Evolutionary conservation across 441 rosid species (phyloP), one percentile per base, ranked within the genome.

Genomic region (Jatropha podagrica): DNA sequence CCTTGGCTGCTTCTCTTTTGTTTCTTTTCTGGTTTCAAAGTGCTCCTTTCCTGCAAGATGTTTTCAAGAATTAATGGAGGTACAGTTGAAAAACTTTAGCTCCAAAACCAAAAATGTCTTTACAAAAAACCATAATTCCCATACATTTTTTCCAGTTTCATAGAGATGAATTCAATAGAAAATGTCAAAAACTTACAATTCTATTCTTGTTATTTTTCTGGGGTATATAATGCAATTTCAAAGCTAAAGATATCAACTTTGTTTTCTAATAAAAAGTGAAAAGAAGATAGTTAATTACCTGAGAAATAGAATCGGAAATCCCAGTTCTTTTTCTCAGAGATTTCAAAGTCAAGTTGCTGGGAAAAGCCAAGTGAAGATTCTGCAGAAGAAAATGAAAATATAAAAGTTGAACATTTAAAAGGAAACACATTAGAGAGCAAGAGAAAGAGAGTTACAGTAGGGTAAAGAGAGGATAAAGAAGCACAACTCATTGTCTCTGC

Each of bases 11-110:
- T 51, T 55, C 23, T 55, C 55, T 72, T 78, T 46, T 55, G 72
- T 68, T 76, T 76, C 77, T 79, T 83, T 32, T 41, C n/a, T 23
- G 75, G 65, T 59, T 68, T 72, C 18, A 71, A 5, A 44, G 49
- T 49, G 68, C 73, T 51, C 37, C 69, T 74, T 69, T 69, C 81
- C 88, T 85, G 75, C 32, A 65, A 78, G 58, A 62, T 15, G 40
- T 37, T 44, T 37, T 17, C 3, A 46, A 73, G 56, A 49, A 58
- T 44, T 27, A 54, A 68, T 23, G 7, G 8, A 72, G 18, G 20
- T 26, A 38, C 15, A 46, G 42, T 44, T 18, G 38, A 56, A 27
- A 20, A 51, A 27, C 18, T 55, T 54, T 18, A 63, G n/a, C 23
- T 13, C 9, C 63, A n/a, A 52, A 48, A 49, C 7, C 4, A 41